Conservation (phyloP, 75 land plant genomes). For the Picea sitchensis region DNA sequence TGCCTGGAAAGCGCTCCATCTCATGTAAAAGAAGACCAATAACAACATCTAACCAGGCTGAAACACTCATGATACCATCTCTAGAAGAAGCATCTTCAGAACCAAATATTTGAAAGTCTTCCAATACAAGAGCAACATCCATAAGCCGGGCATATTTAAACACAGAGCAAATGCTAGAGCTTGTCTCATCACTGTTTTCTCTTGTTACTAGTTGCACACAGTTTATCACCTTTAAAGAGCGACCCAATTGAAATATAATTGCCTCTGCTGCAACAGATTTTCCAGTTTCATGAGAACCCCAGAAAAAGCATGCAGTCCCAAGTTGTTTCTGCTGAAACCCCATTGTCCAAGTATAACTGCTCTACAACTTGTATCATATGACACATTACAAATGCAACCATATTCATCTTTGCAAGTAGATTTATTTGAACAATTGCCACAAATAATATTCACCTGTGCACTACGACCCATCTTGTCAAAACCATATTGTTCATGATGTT, state of each 20-base stretch:
- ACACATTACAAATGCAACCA: too few relatives aligned
- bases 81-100: conserved; percentile 19
- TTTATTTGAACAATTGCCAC: too few relatives aligned
- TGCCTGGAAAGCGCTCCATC: conserved; percentile 25
- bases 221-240: conserved; percentile 15
- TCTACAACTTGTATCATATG: neutral
- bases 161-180: conserved; percentile 15
- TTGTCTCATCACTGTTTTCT: conserved; percentile 27
- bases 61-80: conserved; percentile 18
- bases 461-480: too few relatives aligned
- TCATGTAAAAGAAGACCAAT: conserved; percentile 27
- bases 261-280: conserved; percentile 33
- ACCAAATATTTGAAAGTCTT: conserved; percentile 25
- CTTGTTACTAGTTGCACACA: conserved; percentile 24
- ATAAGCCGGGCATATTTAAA: conserved; percentile 27
- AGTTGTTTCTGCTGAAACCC: conserved; percentile 34
- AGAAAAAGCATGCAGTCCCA: conserved; percentile 28
- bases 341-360: conserved; percentile 28
- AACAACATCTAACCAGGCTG: conserved; percentile 30
- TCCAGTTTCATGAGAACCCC: conserved; percentile 29
- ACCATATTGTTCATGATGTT: too few relatives aligned
- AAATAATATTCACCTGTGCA: too few relatives aligned
- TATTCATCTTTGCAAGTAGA: too few relatives aligned
- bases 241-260: neutral
- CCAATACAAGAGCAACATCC: conserved; percentile 30